These are phyloP conservation scores for Boletus insuetus DNA, from an alignment of 768 basidiomycete genomes.

Conservation along the genomic window DNA sequence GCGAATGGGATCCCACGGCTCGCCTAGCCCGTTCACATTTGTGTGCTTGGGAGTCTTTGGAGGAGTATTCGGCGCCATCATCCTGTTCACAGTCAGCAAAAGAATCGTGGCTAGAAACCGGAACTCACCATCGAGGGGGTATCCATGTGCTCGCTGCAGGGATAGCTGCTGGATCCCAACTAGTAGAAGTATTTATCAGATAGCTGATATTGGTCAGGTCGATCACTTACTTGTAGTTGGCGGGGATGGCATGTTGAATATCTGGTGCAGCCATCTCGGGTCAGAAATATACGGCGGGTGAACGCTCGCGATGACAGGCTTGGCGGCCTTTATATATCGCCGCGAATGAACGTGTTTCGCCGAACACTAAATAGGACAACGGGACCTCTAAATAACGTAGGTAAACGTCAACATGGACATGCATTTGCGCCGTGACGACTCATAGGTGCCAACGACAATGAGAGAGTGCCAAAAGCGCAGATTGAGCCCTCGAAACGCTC, in stretches of 20 bases:
- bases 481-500: no score
- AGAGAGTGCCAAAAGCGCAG: no score
- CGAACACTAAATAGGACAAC: not conserved
- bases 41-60: not conserved
- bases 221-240: conserved; percentile 17
- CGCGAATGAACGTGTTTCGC: not conserved
- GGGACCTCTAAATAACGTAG: no score
- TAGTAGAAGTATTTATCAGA: conserved; percentile 3
- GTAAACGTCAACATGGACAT: no score
- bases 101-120: not conserved
- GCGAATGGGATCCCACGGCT: conserved; percentile 18
- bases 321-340: not conserved
- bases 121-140: conserved; percentile 24
- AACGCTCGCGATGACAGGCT: not conserved
- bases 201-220: not conserved
- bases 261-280: conserved; percentile 22
- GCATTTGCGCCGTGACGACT: no score
- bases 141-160: conserved; percentile 26
- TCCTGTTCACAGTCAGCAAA: conserved; percentile 10
- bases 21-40: conserved; percentile 22
- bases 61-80: conserved; percentile 12
- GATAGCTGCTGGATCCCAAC: conserved; percentile 25
- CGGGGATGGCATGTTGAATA: conserved; percentile 13
- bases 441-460: no score
- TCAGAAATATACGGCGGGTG: not conserved